A percentile compares a stretch with the other conserved stretches of the same genome.
These are phyloP conservation scores for Rasamsonia emersonii DNA, from an alignment of 2,329 filamentous ascomycete species.

Conservation along the genomic window DNA sequence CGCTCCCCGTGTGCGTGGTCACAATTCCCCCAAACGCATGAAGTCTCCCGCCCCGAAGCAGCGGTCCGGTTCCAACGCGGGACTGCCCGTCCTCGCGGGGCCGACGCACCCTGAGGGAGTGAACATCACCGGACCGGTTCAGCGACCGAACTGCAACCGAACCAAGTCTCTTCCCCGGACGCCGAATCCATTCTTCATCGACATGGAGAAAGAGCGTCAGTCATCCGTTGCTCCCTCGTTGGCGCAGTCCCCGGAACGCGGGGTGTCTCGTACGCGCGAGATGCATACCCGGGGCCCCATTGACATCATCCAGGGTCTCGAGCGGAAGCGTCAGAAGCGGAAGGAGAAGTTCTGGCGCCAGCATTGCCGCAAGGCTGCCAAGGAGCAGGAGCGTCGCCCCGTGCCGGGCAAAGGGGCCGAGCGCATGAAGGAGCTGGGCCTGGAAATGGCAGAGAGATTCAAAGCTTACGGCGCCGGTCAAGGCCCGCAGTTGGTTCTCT, in stretches of 20 bases:
- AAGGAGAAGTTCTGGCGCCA: constrained; percentile 89
- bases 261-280: constrained; percentile 35
- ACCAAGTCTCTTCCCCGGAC: constrained; percentile 83
- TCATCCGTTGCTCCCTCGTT: constrained; percentile 22
- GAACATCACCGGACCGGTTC: constrained; percentile 47
- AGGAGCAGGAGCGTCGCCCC: constrained; percentile 56
- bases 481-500: constrained; percentile 59
- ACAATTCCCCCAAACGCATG: constrained; percentile 56
- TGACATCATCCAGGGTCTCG: constrained; percentile 92
- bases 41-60: constrained; percentile 62
- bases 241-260: constrained; percentile 28
- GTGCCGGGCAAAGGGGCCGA: constrained; percentile 81
- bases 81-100: constrained; percentile 28
- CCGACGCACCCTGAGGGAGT: constrained; percentile 40
- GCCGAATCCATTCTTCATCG: constrained; percentile 58
- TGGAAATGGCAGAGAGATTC: constrained; percentile 79
- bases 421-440: constrained; percentile 84
- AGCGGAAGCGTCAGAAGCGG: constrained; percentile 85
- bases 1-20: constrained; percentile 50
- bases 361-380: constrained; percentile 74
- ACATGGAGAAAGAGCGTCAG: constrained; percentile 21
- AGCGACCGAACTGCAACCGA: constrained; percentile 60
- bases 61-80: constrained; percentile 39
- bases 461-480: constrained; percentile 51
- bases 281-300: constrained; percentile 82